Base-by-base conservation (phyloP, 2,329 filamentous ascomycete genomes). In the Plenodomus tracheiphilus region DNA sequence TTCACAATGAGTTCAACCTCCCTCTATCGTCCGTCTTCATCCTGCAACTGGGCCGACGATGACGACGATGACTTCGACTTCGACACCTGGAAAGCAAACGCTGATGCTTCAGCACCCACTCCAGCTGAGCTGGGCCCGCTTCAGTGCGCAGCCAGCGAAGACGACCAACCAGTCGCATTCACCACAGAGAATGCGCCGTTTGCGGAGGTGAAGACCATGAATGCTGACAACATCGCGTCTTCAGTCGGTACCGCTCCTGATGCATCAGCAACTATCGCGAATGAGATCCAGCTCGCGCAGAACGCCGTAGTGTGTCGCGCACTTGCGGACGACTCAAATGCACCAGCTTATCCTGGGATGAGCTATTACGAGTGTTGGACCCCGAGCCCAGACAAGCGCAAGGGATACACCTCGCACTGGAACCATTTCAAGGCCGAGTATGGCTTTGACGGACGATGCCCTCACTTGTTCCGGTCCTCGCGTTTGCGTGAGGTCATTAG, bases 41-140 rank as follows among this genome's bases (percentile, higher is more conserved):
- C 35, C 16, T 50, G 46, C 44, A 53, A 53, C 18, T 65, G 62
- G 62, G 50, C 59, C 15, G 58, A 65, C 19, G 58, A 66, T n/a
- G 62, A 64, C 4, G 53, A 62, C 1, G 61, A 65, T 25, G 51
- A 61, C 20, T 65, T 62, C 34, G 46, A 56, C 8, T 25, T 53
- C 9, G 44, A 50, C 7, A 20, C 41, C 17, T 61, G 54, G 49
- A 51, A 50, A 40, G 51, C 54, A 21, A 53, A 47, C n/a, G 43
- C 43, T 34, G 58, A 60, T 35, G 51, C 44, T 16, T 56, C 54
- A 7, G 46, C 51, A 9, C 53, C 56, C 1, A 46, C 36, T 7
- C n/a, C 38, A 2, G 36, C 25, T 1, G 48, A 57, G 2, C 28
- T 56, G 2, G 47, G 49, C 10, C 51, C 56, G 1, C 45, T 54